phyloP scores from a whole-genome alignment of 345 rosid genomes.

The Rhodamnia argentea region DNA sequence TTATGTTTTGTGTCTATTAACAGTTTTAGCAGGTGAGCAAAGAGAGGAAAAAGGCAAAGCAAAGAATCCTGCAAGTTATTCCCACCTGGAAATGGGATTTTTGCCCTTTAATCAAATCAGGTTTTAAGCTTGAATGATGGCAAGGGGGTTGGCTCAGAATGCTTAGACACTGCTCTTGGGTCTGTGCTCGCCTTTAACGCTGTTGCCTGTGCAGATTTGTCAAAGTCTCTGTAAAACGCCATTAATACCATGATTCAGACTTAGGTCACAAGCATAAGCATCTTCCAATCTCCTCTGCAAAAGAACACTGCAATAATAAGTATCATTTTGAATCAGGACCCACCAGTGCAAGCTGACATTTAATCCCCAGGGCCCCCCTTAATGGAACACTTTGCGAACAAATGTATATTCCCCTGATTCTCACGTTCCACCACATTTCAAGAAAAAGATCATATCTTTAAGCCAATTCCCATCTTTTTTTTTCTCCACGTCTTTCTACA shows the following conservation, averaged over 20 bases:
- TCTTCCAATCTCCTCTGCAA: background rate
- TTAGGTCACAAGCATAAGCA: slow-evolving; percentile 19
- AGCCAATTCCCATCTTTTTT: background rate
- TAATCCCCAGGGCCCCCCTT: slow-evolving; percentile 16
- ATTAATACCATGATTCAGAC: background rate
- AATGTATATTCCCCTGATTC: background rate
- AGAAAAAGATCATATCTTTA: background rate
- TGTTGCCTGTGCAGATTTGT: background rate
- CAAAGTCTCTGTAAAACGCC: background rate
- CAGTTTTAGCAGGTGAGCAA: background rate
- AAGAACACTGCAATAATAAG: background rate
- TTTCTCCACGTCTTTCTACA: background rate
- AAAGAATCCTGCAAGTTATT: background rate
- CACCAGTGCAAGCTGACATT: slow-evolving; percentile 28
- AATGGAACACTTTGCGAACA: slow-evolving; percentile 10
- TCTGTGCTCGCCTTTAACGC: background rate
- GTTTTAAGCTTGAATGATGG: background rate
- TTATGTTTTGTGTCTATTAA: background rate
- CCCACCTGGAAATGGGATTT: background rate
- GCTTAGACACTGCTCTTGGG: background rate
- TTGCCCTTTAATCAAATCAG: background rate
- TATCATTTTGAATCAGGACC: slow-evolving; percentile 15
- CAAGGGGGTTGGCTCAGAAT: background rate
- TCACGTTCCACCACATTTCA: background rate
- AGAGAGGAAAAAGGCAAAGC: background rate